Percentiles rank a stretch among this genome's conserved stretches.
phyloP scores from a whole-genome alignment of 257 asterid species.

The Primulina huaijiensis region DNA sequence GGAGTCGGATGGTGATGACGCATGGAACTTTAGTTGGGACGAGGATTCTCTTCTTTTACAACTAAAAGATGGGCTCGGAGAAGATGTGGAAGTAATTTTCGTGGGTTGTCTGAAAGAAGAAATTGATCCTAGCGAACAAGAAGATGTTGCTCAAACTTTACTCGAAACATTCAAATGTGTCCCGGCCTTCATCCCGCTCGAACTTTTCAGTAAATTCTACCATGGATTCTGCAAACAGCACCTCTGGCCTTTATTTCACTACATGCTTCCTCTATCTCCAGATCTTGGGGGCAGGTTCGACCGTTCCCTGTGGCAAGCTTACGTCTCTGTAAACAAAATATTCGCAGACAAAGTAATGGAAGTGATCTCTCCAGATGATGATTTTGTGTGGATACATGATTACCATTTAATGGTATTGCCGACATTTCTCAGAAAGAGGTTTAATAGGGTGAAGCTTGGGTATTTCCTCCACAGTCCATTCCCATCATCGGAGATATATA shows the following conservation, averaged over 20 bases:
- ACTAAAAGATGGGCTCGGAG: constrained; percentile 80
- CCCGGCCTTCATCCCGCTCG: constrained; percentile 82
- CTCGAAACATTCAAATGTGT: constrained; percentile 81
- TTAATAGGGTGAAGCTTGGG: constrained; percentile 78
- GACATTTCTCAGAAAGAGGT: constrained; percentile 76
- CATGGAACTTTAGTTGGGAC: constrained; percentile 82
- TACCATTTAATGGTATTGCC: constrained; percentile 87
- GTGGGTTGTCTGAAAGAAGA: constrained; percentile 77
- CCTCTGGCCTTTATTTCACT: constrained; percentile 87
- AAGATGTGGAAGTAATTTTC: constrained; percentile 73
- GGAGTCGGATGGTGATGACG: constrained; percentile 40
- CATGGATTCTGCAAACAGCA: constrained; percentile 88
- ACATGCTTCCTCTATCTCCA: constrained; percentile 90
- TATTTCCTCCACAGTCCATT: constrained; percentile 83
- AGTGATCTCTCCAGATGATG: constrained; percentile 83
- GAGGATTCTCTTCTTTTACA: constrained; percentile 82
- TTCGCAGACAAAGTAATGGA: constrained; percentile 93
- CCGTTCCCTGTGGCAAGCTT: constrained; percentile 82
- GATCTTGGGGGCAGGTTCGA: constrained; percentile 91
- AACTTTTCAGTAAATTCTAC: constrained; percentile 67
- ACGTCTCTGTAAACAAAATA: constrained; percentile 78
- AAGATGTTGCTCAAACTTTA: constrained; percentile 69
- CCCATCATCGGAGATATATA: constrained; percentile 85
- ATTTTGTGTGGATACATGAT: constrained; percentile 87
- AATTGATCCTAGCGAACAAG: constrained; percentile 60